Conservation (phyloP, 345 rosid genomes). For the Viola odorata region DNA sequence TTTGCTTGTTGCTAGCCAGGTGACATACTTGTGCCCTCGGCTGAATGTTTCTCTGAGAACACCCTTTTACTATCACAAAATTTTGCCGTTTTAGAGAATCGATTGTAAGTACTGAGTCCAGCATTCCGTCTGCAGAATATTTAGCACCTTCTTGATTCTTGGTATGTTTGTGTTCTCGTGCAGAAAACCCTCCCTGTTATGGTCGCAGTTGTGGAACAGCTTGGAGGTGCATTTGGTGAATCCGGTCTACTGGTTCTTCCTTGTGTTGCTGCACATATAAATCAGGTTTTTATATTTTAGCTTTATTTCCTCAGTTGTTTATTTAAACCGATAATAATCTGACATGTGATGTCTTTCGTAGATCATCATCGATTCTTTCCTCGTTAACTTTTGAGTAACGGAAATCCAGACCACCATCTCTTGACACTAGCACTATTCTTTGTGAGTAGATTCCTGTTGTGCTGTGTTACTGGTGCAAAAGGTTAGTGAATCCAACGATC, state of each 20-base stretch:
- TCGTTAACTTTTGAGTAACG: slow-evolving; percentile 38
- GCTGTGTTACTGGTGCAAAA: no score
- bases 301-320: background rate
- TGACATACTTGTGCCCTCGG: background rate
- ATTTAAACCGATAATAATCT: background rate
- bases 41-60: background rate
- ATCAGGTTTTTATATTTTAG: slow-evolving; percentile 44
- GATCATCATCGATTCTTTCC: slow-evolving; percentile 61
- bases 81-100: no score
- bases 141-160: background rate
- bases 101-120: background rate
- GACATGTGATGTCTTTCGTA: slow-evolving; percentile 14
- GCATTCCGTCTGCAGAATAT: background rate
- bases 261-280: slow-evolving; percentile 82
- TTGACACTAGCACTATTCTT: no score
- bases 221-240: slow-evolving; percentile 82
- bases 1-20: slow-evolving; percentile 84
- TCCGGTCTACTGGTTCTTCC: slow-evolving; percentile 86
- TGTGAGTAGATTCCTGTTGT: no score
- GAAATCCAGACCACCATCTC: background rate
- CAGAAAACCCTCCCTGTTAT: slow-evolving; percentile 87
- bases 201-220: slow-evolving; percentile 84
- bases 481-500: no score
- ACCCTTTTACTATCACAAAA: background rate
- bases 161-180: slow-evolving; percentile 9